phyloP scores from a whole-genome alignment of 306 rosid genomes.

The Lablab purpureus region DNA sequence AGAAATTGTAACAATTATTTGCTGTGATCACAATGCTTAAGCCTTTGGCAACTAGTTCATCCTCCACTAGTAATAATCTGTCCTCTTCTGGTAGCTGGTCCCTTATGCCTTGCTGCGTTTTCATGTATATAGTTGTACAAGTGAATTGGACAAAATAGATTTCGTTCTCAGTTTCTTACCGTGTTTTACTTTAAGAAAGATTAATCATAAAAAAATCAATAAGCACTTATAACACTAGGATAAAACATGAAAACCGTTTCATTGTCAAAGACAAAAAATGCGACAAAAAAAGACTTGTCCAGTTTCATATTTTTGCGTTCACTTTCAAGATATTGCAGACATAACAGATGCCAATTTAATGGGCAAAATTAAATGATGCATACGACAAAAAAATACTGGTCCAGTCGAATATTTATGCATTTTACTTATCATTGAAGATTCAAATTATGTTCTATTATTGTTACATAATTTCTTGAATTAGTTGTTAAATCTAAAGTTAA shows the following conservation, averaged over 20 bases:
- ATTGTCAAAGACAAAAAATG: not conserved
- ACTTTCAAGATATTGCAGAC: not conserved
- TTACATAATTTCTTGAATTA: too few species aligned
- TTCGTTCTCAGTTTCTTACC: not conserved
- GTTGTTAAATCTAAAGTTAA: too few species aligned
- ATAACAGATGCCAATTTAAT: conserved; percentile 2
- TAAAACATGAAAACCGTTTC: too few species aligned
- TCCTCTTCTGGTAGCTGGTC: not conserved
- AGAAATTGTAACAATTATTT: not conserved
- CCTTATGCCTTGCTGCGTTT: not conserved
- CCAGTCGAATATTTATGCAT: conserved; percentile 8
- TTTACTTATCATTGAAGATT: not conserved
- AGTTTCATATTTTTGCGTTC: not conserved
- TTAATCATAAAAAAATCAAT: too few species aligned
- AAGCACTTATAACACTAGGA: too few species aligned
- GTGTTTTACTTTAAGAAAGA: not conserved
- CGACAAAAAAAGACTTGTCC: not conserved
- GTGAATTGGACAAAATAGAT: not conserved
- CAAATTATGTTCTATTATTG: too few species aligned
- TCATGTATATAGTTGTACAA: not conserved
- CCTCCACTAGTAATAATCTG: not conserved
- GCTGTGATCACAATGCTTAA: conserved; percentile 27
- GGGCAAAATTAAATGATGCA: conserved; percentile 3
- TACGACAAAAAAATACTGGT: not conserved
- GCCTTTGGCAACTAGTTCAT: conserved; percentile 33